phyloP scores from a whole-genome alignment of 805 yeast genomes.

The Candida xiaguanensis region DNA sequence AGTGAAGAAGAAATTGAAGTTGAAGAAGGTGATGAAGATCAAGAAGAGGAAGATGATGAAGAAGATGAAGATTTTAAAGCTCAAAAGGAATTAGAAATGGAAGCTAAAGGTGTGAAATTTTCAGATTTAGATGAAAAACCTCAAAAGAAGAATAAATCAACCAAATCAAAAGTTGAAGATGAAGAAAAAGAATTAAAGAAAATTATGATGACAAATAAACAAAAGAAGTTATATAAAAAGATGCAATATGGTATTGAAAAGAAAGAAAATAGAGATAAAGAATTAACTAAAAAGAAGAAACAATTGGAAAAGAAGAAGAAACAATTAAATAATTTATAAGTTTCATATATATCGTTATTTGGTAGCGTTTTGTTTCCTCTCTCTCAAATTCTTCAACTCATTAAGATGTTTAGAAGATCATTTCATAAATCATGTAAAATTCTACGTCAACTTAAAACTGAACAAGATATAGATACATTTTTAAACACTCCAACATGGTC shows the following conservation, averaged over 20 bases:
- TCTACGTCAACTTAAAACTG: background rate
- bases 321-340: conserved; percentile 25
- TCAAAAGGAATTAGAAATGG: conserved; percentile 79
- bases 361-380: too few relatives aligned
- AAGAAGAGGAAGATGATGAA: conserved; percentile 44
- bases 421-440: background rate
- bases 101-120: conserved; percentile 76
- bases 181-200: conserved; percentile 89
- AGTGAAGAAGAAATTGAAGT: conserved; percentile 31
- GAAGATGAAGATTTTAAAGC: conserved; percentile 63
- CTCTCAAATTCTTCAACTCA: too few relatives aligned
- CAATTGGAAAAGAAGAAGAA: conserved; percentile 63
- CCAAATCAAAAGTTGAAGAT: conserved; percentile 43
- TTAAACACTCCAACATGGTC: conserved; percentile 16
- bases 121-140: conserved; percentile 46
- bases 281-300: conserved; percentile 64
- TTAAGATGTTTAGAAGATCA: conserved; percentile 6
- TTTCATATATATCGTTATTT: too few relatives aligned
- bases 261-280: conserved; percentile 73
- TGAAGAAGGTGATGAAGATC: conserved; percentile 51
- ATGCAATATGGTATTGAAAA: conserved; percentile 88
- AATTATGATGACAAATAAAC: conserved; percentile 98
- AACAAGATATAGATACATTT: conserved; percentile 9
- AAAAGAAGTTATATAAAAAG: conserved; percentile 88
- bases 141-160: conserved; percentile 23